Evolutionary conservation across 331 rosid genomes (phyloP).

Genomic region (Arachis monticola): DNA sequence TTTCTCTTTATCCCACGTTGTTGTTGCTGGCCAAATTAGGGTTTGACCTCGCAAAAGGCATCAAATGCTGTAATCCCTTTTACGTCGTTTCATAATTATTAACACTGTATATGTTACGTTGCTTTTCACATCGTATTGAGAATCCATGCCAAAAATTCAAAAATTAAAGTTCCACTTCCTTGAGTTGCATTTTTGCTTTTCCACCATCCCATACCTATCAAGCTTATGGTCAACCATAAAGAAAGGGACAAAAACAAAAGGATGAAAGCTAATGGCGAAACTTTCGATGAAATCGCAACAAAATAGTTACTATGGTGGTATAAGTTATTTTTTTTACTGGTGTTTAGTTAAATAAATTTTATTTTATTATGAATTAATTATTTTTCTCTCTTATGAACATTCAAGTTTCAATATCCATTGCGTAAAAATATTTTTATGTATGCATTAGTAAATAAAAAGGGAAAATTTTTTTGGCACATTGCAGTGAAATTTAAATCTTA

Average conservation of each 20-base stretch:
- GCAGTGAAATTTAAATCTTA: too few species aligned
- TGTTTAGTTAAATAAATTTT: neutral
- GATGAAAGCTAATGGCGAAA: neutral
- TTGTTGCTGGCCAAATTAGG: conserved; percentile 7
- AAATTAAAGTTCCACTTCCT: neutral
- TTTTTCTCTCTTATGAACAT: too few species aligned
- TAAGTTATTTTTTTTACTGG: neutral
- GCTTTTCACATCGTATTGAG: neutral
- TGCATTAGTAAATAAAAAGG: too few species aligned
- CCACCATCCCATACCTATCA: neutral
- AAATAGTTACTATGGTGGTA: neutral
- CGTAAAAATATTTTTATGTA: too few species aligned
- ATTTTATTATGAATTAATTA: neutral
- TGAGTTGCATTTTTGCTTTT: conserved; percentile 20
- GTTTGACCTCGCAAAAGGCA: conserved; percentile 33
- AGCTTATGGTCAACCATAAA: conserved; percentile 35
- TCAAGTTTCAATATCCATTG: too few species aligned
- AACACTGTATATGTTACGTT: neutral
- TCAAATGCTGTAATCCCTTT: conserved; percentile 27
- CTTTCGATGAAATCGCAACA: conserved; percentile 11
- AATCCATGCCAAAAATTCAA: conserved; percentile 28
- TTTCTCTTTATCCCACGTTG: conserved; percentile 14
- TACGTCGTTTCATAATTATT: conserved; percentile 23
- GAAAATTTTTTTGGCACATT: too few species aligned
- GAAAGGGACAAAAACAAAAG: conserved; percentile 24